Conservation (phyloP, 257 asterid species). For the Solanum sejunctum region DNA sequence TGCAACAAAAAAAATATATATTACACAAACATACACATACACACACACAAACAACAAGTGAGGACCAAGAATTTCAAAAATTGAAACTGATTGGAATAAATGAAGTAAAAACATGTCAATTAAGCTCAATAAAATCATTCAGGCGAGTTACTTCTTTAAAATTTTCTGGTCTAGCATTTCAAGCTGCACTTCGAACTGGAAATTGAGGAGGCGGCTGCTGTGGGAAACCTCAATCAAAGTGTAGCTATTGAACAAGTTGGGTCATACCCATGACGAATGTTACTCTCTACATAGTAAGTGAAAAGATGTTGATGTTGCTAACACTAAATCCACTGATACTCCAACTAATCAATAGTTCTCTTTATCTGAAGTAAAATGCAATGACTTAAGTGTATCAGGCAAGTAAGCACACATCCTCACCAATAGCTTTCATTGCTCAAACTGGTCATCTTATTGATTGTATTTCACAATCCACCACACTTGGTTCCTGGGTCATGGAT, state of each 20-base stretch:
- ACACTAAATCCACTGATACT: not conserved
- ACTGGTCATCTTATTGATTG: not conserved
- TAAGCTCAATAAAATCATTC: not conserved
- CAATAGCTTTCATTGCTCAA: not conserved
- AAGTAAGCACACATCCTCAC: not conserved
- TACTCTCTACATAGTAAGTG: not conserved
- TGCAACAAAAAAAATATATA: not conserved
- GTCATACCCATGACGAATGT: not conserved
- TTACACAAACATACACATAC: not conserved
- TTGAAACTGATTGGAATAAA: not conserved
- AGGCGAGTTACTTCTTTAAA: not conserved
- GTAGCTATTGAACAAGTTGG: not conserved
- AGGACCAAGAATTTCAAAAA: not conserved
- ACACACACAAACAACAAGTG: not conserved
- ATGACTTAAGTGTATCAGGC: not conserved
- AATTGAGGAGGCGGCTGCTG: not conserved
- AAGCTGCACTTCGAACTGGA: not conserved
- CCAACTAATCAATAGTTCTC: not conserved
- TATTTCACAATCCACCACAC: not conserved
- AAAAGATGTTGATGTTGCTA: not conserved
- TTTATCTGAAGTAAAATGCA: not conserved
- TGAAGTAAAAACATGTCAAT: not conserved
- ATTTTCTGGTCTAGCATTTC: not conserved
- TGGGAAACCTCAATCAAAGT: not conserved
- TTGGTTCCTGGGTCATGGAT: not conserved